Conservation (phyloP, 306 rosid genomes). For the Pueraria montana region DNA sequence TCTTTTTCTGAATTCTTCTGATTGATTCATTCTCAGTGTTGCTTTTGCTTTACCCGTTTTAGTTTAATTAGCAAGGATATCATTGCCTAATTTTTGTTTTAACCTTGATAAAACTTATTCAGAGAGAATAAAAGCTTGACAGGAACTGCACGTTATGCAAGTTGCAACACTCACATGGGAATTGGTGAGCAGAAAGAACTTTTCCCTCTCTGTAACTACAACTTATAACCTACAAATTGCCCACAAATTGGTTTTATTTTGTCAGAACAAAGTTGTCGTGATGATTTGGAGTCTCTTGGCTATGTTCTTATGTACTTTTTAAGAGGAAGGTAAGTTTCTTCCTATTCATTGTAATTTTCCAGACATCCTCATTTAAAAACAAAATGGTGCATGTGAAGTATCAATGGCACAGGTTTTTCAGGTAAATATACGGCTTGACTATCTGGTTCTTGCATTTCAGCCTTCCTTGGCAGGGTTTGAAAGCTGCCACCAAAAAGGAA, state of each 20-base stretch:
- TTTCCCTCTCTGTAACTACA: slow-evolving; percentile 24
- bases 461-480: slow-evolving; percentile 97
- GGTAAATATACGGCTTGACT: slow-evolving; percentile 36
- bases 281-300: slow-evolving; percentile 94
- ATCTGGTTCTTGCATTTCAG: slow-evolving; percentile 58
- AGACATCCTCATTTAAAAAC: slow-evolving; percentile 18
- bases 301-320: slow-evolving; percentile 87
- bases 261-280: slow-evolving; percentile 91
- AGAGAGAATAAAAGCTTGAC: slow-evolving; percentile 89
- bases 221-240: slow-evolving; percentile 35
- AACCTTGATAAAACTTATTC: slow-evolving; percentile 53
- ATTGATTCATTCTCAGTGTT: slow-evolving; percentile 20
- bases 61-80: slow-evolving; percentile 3
- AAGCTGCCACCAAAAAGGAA: slow-evolving; percentile 80
- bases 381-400: slow-evolving; percentile 30
- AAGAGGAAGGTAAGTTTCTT: slow-evolving; percentile 78
- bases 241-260: slow-evolving; percentile 44
- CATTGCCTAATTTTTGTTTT: slow-evolving; percentile 49
- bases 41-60: slow-evolving; percentile 34
- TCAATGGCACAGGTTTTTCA: slow-evolving; percentile 26
- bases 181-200: slow-evolving; percentile 61
- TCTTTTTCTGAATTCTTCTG: slow-evolving; percentile 29
- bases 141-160: slow-evolving; percentile 94
- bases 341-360: slow-evolving; percentile 32
- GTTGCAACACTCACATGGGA: slow-evolving; percentile 90